Evolutionary conservation across 148 eudicot genomes (phyloP).

Genomic region (Amaranthus palmeri): DNA sequence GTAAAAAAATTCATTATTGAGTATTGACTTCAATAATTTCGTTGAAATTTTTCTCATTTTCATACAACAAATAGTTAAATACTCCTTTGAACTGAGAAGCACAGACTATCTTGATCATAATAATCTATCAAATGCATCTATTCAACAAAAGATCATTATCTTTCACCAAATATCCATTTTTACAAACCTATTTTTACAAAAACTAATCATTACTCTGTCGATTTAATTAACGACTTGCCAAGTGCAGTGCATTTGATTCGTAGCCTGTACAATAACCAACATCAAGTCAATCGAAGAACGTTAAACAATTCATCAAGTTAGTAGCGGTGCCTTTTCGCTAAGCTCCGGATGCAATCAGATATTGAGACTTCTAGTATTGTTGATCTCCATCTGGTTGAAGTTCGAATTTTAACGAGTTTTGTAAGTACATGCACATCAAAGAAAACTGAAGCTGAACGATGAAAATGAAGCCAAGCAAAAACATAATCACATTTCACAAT

Average conservation of each 20-base stretch:
- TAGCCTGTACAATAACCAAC: neutral
- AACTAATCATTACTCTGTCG: slow-evolving; percentile 5
- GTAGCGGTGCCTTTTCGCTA: slow-evolving; percentile 1
- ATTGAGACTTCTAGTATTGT: slow-evolving; percentile 22
- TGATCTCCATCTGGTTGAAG: slow-evolving; percentile 39
- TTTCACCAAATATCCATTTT: neutral
- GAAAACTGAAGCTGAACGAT: neutral
- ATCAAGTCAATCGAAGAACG: neutral
- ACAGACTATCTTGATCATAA: neutral
- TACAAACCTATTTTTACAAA: slow-evolving; percentile 10
- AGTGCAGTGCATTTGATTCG: neutral
- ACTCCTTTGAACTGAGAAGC: neutral
- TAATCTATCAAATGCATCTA: neutral
- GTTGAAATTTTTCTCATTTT: too few species aligned
- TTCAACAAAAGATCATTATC: slow-evolving; percentile 1
- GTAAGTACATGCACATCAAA: neutral
- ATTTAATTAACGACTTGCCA: neutral
- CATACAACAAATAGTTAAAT: too few species aligned
- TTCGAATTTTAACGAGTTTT: neutral
- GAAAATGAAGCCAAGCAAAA: neutral
- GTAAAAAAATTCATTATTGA: too few species aligned
- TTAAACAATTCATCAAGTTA: neutral
- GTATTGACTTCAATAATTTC: too few species aligned
- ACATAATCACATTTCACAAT: too few species aligned
- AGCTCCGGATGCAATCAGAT: slow-evolving; percentile 12